Percentiles rank a stretch among this genome's conserved stretches.
These are phyloP conservation scores for Aspergillus arachidicola DNA, from an alignment of 2,329 filamentous ascomycete species.

Conservation along the genomic window DNA sequence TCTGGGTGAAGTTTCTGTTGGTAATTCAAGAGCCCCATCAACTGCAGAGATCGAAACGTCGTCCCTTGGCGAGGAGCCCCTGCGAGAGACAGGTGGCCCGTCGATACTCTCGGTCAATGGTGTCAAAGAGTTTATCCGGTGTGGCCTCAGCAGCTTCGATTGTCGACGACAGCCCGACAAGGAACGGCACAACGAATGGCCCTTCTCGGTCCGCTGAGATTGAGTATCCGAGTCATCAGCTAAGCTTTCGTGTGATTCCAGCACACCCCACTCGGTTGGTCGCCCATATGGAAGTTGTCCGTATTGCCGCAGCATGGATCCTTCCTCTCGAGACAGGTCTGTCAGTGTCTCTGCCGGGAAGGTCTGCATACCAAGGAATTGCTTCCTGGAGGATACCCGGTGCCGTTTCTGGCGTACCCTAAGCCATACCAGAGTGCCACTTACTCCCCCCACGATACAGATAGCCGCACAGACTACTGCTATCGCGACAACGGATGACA, in stretches of 20 bases:
- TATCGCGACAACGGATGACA: slow-evolving; percentile 38
- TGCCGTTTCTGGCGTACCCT: slow-evolving; percentile 38
- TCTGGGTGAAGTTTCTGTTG: slow-evolving; percentile 40
- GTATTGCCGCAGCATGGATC: slow-evolving; percentile 32
- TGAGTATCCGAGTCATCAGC: slow-evolving; percentile 24
- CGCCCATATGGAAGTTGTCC: slow-evolving; percentile 38
- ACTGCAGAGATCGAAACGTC: slow-evolving; percentile 37
- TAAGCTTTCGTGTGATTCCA: slow-evolving; percentile 36
- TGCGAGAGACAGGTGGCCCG: slow-evolving; percentile 17
- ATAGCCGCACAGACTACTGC: slow-evolving; percentile 37
- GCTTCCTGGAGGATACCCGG: slow-evolving; percentile 21
- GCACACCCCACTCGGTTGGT: slow-evolving; percentile 38
- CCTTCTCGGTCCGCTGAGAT: slow-evolving; percentile 30
- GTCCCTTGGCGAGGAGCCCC: slow-evolving; percentile 28
- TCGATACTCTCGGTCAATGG: slow-evolving; percentile 35
- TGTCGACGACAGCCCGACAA: slow-evolving; percentile 34
- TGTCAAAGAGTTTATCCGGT: slow-evolving; percentile 33
- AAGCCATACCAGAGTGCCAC: slow-evolving; percentile 38
- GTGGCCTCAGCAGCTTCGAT: slow-evolving; percentile 29
- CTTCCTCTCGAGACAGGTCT: slow-evolving; percentile 35
- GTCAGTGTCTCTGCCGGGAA: slow-evolving; percentile 34
- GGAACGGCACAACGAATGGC: slow-evolving; percentile 35
- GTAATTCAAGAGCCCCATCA: slow-evolving; percentile 37
- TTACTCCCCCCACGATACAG: slow-evolving; percentile 35
- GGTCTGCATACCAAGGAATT: slow-evolving; percentile 22